Evolutionary conservation across 2,329 filamentous ascomycete genomes (phyloP), one percentile per base, ranked within the genome.

Genomic region (Aspergillus sp.): DNA sequence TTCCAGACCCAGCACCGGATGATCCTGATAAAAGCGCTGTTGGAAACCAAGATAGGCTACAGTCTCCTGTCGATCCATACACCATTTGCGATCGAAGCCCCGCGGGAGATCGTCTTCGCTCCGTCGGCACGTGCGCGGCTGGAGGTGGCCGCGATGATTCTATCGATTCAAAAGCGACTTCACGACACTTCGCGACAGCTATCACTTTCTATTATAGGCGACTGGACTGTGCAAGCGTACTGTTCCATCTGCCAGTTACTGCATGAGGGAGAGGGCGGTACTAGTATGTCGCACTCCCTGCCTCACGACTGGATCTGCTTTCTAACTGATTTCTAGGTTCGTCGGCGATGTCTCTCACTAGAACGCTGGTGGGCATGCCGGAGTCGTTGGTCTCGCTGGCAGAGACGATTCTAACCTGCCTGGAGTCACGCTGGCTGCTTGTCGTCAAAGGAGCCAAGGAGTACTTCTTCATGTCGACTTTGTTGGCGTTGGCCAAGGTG

Each of bases 21-120:
- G 2, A 56, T 55, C 3, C 50, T 74, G 17, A 66, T 68, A 57
- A 69, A 65, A 47, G 59, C 68, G 1, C 58, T 70, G 10, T 56
- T 74, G 11, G 68, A 72, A 40, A 64, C 63, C 4, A 71, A 67
- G 49, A 52, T 74, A 13, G 64, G 65, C 4, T 70, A 72, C 5
- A 65, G 60, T 8, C 62, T 73, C 19, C 55, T 74, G n/a, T 72
- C 70, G 0, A 59, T 73, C 5, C 71, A 74, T 54, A 72, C 70
- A 0, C 70, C 69, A 6, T 73, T 71, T 49, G 68, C 67, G 13
- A 66, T 73, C 20, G 70, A 71, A 36, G 65, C 67, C 1, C 53
- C 60, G 2, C 55, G 57, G 11, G 67, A 69, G 22, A 54, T 65
- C 2, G 55, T 72, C 2, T 73, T 72, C 49, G 60, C 63, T 2